Percentiles rank a stretch among this genome's conserved stretches.
Conservation (phyloP, 495 filamentous ascomycete species). For the Aspergillus nanangensis region DNA sequence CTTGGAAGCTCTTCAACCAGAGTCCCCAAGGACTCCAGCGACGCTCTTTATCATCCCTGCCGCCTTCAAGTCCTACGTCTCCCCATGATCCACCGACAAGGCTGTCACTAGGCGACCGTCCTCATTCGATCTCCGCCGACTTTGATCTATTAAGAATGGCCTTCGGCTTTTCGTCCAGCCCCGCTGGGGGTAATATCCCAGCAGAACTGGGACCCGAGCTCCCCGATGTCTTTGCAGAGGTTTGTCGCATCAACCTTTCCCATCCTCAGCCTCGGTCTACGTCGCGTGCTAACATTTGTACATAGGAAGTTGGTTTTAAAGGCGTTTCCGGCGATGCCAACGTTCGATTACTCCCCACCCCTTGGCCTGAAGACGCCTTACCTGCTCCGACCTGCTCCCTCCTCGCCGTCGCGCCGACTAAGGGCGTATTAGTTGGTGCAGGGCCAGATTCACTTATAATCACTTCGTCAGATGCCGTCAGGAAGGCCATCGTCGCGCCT, state of each 20-base stretch:
- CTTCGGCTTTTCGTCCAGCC: constrained; percentile 50
- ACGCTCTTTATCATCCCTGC: constrained; percentile 35
- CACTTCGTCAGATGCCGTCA: constrained; percentile 70
- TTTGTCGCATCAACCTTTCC: constrained; percentile 19
- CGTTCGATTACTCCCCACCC: constrained; percentile 69
- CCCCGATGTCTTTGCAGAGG: constrained; percentile 45
- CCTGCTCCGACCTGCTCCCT: constrained; percentile 83
- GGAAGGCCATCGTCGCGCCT: constrained; percentile 64
- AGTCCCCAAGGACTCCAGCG: constrained; percentile 39
- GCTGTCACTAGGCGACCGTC: constrained; percentile 32
- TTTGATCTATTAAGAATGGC: constrained; percentile 58
- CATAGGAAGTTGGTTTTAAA: constrained; percentile 76
- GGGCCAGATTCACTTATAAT: constrained; percentile 74
- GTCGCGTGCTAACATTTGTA: neutral
- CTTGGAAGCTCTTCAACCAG: constrained; percentile 33
- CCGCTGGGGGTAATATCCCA: constrained; percentile 25
- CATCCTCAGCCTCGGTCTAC: constrained; percentile 5
- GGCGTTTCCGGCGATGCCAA: constrained; percentile 75
- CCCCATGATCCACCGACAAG: constrained; percentile 34
- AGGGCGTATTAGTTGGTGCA: constrained; percentile 82
- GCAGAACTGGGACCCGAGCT: constrained; percentile 41
- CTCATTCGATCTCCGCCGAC: constrained; percentile 36
- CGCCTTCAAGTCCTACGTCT: constrained; percentile 23
- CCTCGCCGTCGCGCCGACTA: constrained; percentile 73
- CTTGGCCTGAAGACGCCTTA: constrained; percentile 68